Evolutionary conservation across 257 asterid genomes (phyloP), one percentile per base, ranked within the genome.

Genomic region (Eucommia ulmoides): DNA sequence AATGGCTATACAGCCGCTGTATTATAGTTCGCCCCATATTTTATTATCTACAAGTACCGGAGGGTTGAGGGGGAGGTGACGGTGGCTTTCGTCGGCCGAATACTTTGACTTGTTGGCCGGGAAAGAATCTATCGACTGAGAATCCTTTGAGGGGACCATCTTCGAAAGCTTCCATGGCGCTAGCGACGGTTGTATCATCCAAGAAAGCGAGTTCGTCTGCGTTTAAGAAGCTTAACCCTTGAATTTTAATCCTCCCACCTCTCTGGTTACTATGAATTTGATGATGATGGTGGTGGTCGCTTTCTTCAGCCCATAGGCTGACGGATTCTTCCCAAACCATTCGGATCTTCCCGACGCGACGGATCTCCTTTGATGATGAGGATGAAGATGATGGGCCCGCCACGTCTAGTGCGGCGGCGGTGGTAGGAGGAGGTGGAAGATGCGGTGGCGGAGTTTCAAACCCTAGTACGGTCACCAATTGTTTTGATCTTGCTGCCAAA

Each of bases 281-380:
- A n/a, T n/a, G n/a, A n/a, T n/a, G n/a, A n/a, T n/a, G n/a, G 7
- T 65, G 67, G 50, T 58, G 62, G 19, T 69, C 80, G 2, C 71
- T 71, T 45, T 73, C 80, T 62, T 73, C 80, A 10, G 64, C 80
- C 80, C 80, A 73, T 16, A 74, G 51, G 50, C 67, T 74, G 45
- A 74, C 71, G 0, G 68, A 65, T 52, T 74, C 80, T 46, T 74
- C 80, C 80, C 80, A 74, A 50, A 70, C 44, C 76, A 74, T 69
- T 48, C 80, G 55, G 16, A 69, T 45, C 49, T 66, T 74, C 6
- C 76, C 80, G 8, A 74, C 69, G 20, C 80, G 38, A 3, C 74
- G 60, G 23, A 70, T 44, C 47, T 73, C 76, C 41, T 56, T 65
- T 0, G 73, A 19, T 2, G 66, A 1, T 9, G 58, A 25, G 3